Evolutionary conservation across 768 basidiomycete genomes (phyloP), one percentile per base, ranked within the genome.

Genomic region (Cytidiella melzeri): DNA sequence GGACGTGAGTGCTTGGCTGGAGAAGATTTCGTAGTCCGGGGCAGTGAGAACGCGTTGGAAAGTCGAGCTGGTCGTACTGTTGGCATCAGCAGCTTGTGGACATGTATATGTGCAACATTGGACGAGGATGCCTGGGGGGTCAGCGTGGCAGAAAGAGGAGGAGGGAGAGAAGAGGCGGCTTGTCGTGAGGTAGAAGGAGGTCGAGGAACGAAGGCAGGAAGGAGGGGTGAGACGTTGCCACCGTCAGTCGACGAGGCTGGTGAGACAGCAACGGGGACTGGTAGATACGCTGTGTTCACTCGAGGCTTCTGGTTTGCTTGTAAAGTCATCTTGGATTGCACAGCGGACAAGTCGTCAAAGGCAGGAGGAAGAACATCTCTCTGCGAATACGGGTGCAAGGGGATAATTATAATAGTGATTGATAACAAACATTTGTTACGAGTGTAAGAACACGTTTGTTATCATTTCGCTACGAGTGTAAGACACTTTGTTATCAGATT

Each of bases 51-150:
- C 5, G 37, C n/a, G 11, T 24, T 34, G 19, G 15, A 15, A 34
- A 15, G 30, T 7, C 51, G 44, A 1, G 50, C 7, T 0, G 54
- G 47, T 15, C 61, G 59, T 2, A 62, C 61, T 12, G 61, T 64
- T 3, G 63, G 63, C 50, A 64, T 55, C 11, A 64, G 55, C 5
- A 64, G 42, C 51, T 53, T 48, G 55, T 24, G 7, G 25, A 10
- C 44, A 34, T 34, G 27, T 3, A 24, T 28, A 39, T 30, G 38
- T 10, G 36, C 30, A 1, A 53, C 47, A 30, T 55, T 53, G n/a
- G 48, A 45, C 7, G 55, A 54, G 5, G 55, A 52, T 30, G 51
- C 48, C 7, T 50, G 49, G 1, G 60, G 57, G n/a, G 59, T 50
- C 36, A 55, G 50, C 46, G 58, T 5, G 53, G 55, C 13, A 15